Percentiles rank a stretch among this genome's conserved stretches.
Conservation (phyloP, 2,329 filamentous ascomycete genomes). For the Ophiostoma populinum region DNA sequence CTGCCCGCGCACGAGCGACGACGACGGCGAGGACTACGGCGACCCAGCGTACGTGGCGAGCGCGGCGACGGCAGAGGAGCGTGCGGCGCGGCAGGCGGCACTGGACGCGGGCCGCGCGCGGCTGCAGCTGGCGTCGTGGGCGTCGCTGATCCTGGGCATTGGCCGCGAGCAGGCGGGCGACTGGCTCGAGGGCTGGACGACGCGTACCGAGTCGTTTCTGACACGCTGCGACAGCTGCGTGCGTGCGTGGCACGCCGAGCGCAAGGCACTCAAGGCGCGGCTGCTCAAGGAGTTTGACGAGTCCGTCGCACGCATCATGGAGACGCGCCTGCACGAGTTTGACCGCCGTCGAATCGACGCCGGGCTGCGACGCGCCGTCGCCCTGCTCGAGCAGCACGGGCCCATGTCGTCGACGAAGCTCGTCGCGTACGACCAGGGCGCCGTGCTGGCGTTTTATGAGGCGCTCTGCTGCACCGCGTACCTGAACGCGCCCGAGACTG, state of each 20-base stretch:
- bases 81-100: slow-evolving; percentile 23
- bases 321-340: slow-evolving; percentile 22
- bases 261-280: slow-evolving; percentile 42
- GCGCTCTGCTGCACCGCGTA: slow-evolving; percentile 72
- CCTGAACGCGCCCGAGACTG: slow-evolving; percentile 37
- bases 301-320: slow-evolving; percentile 22
- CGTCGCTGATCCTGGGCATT: slow-evolving; percentile 52
- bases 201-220: slow-evolving; percentile 39
- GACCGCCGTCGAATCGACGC: slow-evolving; percentile 18
- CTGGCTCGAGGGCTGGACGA: slow-evolving; percentile 41
- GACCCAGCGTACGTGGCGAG: slow-evolving; percentile 29
- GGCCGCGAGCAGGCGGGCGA: slow-evolving; percentile 40
- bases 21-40: slow-evolving; percentile 49
- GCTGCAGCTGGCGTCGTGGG: slow-evolving; percentile 46
- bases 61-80: slow-evolving; percentile 29
- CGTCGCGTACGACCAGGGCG: slow-evolving; percentile 31
- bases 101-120: slow-evolving; percentile 38
- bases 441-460: slow-evolving; percentile 73
- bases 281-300: slow-evolving; percentile 38
- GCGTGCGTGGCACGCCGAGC: slow-evolving; percentile 54
- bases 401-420: slow-evolving; percentile 30
- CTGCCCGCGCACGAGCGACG: slow-evolving; percentile 45
- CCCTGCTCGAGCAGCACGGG: slow-evolving; percentile 27
- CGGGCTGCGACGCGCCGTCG: slow-evolving; percentile 31
- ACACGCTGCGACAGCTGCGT: slow-evolving; percentile 53